phyloP scores from a whole-genome alignment of 352 stramenopile genomes.

The Phytophthora sansomeana region DNA sequence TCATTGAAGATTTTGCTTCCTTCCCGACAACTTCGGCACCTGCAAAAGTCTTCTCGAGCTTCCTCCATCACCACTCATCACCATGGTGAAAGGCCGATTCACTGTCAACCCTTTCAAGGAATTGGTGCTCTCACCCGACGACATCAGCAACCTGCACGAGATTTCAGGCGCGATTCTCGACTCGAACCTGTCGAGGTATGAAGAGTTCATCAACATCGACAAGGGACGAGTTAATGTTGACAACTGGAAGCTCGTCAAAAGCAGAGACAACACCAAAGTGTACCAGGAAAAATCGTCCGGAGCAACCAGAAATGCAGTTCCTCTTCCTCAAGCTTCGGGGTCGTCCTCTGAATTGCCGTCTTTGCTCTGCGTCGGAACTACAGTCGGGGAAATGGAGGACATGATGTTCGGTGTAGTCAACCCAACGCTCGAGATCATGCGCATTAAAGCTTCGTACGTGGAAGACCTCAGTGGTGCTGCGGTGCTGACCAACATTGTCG shows the following conservation, averaged over 20 bases:
- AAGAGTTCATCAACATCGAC: conserved; percentile 40
- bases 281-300: conserved; percentile 27
- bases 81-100: conserved; percentile 45
- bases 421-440: conserved; percentile 40
- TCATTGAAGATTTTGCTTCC: conserved; percentile 30
- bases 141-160: conserved; percentile 38
- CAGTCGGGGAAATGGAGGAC: conserved; percentile 41
- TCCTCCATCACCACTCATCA: background rate
- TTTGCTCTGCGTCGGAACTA: conserved; percentile 46
- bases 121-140: conserved; percentile 28
- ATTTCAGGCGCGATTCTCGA: conserved; percentile 37
- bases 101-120: conserved; percentile 47
- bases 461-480: conserved; percentile 35
- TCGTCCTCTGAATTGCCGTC: conserved; percentile 34
- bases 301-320: conserved; percentile 4
- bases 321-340: conserved; percentile 22
- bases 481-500: conserved; percentile 36
- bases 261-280: conserved; percentile 34
- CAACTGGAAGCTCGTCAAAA: conserved; percentile 48
- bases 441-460: conserved; percentile 44
- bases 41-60: background rate
- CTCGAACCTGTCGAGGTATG: conserved; percentile 38
- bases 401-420: conserved; percentile 49
- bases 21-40: conserved; percentile 14
- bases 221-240: conserved; percentile 17